Percentiles rank a stretch among this genome's conserved stretches.
Evolutionary conservation across 768 basidiomycete genomes (phyloP).

Genomic region (Russula abietina): DNA sequence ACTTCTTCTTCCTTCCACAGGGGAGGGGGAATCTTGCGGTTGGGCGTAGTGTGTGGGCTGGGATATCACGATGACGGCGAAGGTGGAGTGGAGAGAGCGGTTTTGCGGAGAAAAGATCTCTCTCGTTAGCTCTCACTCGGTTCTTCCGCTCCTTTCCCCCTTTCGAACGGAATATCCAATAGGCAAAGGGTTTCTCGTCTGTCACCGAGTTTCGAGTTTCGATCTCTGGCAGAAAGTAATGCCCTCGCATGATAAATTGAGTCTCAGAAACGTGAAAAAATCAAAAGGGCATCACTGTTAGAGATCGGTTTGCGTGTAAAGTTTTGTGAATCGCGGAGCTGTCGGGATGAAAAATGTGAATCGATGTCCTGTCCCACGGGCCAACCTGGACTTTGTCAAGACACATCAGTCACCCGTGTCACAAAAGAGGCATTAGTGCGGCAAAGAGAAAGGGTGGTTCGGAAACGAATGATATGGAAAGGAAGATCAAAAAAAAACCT

Average conservation of each 20-base stretch:
- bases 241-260: slow-evolving; percentile 5
- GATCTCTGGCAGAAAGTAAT: neutral
- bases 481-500: neutral
- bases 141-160: neutral
- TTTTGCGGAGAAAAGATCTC: slow-evolving; percentile 1
- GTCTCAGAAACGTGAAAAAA: neutral
- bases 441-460: slow-evolving; percentile 6
- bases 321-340: slow-evolving; percentile 19
- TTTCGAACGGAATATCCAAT: slow-evolving; percentile 11
- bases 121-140: neutral
- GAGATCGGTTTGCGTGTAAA: neutral
- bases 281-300: neutral
- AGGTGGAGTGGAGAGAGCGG: neutral
- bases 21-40: neutral
- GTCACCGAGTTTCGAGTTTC: slow-evolving; percentile 4
- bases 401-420: neutral
- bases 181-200: slow-evolving; percentile 1
- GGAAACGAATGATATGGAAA: neutral
- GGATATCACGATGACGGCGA: neutral
- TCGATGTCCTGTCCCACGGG: slow-evolving; percentile 2
- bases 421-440: slow-evolving; percentile 13
- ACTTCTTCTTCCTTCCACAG: neutral
- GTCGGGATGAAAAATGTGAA: slow-evolving; percentile 4
- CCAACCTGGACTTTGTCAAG: slow-evolving; percentile 2
- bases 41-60: slow-evolving; percentile 2